A percentile compares a stretch with the other conserved stretches of the same genome.
Evolutionary conservation across 2,329 filamentous ascomycete genomes (phyloP).

Genomic region (Arthrobotrys sinensis): DNA sequence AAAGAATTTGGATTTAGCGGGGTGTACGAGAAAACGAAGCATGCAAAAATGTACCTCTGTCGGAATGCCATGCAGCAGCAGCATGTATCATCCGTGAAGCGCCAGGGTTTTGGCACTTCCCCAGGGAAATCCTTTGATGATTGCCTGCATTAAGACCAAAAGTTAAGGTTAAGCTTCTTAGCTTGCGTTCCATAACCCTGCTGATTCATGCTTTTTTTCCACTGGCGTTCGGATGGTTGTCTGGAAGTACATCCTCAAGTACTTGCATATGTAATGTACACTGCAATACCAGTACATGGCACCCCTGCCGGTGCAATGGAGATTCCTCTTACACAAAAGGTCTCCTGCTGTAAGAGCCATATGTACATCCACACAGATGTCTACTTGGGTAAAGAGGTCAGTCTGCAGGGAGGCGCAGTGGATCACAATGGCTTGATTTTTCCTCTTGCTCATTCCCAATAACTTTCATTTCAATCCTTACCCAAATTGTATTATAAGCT

Average conservation of each 20-base stretch:
- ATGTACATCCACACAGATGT: neutral
- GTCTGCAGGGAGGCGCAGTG: constrained; percentile 51
- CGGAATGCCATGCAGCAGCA: constrained; percentile 20
- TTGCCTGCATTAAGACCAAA: constrained; percentile 36
- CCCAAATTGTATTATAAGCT: constrained; percentile 12
- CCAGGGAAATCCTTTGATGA: constrained; percentile 30
- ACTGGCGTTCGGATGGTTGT: constrained; percentile 52
- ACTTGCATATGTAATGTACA: neutral
- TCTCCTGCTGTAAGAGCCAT: constrained; percentile 42
- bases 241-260: neutral
- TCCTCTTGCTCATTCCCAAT: constrained; percentile 32
- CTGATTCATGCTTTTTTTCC: constrained; percentile 36
- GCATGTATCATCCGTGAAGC: constrained; percentile 31
- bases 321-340: constrained; percentile 44
- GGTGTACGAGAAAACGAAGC: too few relatives aligned
- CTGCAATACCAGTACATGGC: constrained; percentile 32
- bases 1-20: neutral
- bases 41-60: neutral
- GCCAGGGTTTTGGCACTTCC: constrained; percentile 25
- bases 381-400: constrained; percentile 24
- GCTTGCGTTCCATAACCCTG: constrained; percentile 31
- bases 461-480: constrained; percentile 17
- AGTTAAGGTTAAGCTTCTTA: constrained; percentile 49
- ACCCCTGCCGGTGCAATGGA: constrained; percentile 41
- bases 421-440: constrained; percentile 29